Evolutionary conservation across 2,329 filamentous ascomycete species (phyloP).

Genomic region (Pyrenochaeta sp.): DNA sequence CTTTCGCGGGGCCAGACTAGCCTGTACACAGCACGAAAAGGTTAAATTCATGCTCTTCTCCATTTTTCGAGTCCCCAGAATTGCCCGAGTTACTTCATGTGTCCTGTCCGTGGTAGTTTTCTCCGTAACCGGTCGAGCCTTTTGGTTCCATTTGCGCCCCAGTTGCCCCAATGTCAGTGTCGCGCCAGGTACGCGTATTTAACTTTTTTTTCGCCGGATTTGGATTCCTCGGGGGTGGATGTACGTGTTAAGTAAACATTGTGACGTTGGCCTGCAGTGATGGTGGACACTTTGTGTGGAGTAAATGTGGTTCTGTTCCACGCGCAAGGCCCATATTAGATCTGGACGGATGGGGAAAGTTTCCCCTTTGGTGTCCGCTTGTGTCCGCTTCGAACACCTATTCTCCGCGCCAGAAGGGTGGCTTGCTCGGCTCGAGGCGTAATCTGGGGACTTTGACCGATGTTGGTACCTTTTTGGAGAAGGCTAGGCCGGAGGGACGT

Average conservation of each 20-base stretch:
- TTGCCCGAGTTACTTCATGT: not conserved
- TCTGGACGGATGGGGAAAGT: slow-evolving; percentile 26
- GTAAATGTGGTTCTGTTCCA: slow-evolving; percentile 16
- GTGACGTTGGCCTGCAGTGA: slow-evolving; percentile 17
- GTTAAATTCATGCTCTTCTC: slow-evolving; percentile 1
- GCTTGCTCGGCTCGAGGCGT: slow-evolving; percentile 1
- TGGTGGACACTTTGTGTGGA: slow-evolving; percentile 23
- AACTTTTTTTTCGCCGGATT: too few relatives aligned
- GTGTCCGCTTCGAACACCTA: not conserved
- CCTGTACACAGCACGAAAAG: slow-evolving; percentile 1
- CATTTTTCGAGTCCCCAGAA: not conserved
- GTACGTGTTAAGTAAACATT: slow-evolving; percentile 8
- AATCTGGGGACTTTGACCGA: too few relatives aligned
- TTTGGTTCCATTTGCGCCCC: not conserved
- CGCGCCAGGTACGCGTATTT: too few relatives aligned
- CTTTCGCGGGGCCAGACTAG: slow-evolving; percentile 21
- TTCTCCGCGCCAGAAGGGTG: slow-evolving; percentile 5
- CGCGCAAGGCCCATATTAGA: slow-evolving; percentile 4
- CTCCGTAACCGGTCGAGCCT: not conserved
- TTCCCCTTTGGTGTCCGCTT: slow-evolving; percentile 19
- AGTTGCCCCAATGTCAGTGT: too few relatives aligned
- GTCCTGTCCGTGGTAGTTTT: slow-evolving; percentile 1
- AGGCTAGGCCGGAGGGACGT: too few relatives aligned
- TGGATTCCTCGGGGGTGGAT: not conserved
- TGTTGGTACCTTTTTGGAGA: not conserved